Evolutionary conservation across 345 rosid species (phyloP).

Genomic region (Angophora floribunda): DNA sequence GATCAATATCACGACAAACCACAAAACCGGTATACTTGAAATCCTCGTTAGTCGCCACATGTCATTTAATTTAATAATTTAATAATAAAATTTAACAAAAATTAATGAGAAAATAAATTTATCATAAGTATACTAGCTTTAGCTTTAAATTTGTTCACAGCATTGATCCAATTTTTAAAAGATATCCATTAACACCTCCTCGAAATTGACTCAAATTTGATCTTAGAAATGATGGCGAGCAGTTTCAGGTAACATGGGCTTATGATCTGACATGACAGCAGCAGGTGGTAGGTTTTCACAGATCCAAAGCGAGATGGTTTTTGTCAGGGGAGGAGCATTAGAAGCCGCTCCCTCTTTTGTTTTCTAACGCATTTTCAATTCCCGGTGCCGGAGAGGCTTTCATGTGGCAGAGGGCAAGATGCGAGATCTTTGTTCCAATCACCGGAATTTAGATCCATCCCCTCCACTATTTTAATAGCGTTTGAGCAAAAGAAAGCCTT

Average conservation of each 20-base stretch:
- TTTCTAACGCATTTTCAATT: neutral
- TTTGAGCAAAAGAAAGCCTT: too few relatives aligned
- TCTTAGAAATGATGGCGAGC: neutral
- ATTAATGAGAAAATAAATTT: rapidly evolving
- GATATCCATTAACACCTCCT: neutral
- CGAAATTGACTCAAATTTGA: neutral
- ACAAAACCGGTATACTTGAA: too few relatives aligned
- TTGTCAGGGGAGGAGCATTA: neutral
- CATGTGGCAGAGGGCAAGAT: neutral
- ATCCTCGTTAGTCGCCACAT: too few relatives aligned
- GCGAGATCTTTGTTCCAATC: too few relatives aligned
- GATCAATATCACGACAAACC: rapidly evolving
- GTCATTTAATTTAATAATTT: too few relatives aligned
- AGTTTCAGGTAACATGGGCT: neutral
- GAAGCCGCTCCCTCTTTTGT: neutral
- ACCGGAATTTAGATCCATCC: too few relatives aligned
- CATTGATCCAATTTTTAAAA: neutral
- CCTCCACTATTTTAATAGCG: too few relatives aligned
- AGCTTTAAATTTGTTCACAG: rapidly evolving
- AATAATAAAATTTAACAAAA: rapidly evolving
- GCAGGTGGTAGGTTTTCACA: neutral
- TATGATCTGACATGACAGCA: neutral
- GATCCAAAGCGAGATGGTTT: neutral
- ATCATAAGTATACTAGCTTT: rapidly evolving
- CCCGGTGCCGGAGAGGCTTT: neutral